Conservation (phyloP, 2,329 filamentous ascomycete genomes). For the Microdochium trichocladiopsis region DNA sequence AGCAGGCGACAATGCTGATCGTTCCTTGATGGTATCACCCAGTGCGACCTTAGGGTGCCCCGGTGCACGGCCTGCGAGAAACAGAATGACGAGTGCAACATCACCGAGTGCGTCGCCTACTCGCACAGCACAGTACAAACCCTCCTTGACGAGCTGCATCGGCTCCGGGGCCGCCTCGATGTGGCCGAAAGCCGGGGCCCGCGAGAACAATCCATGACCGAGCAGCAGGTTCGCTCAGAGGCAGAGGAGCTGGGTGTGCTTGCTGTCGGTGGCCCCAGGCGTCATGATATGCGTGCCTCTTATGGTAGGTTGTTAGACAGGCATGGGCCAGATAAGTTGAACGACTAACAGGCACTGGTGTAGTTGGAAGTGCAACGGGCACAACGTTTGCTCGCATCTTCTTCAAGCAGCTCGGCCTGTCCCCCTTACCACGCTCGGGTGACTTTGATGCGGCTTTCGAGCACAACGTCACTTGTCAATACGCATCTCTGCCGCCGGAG, state of each 20-base stretch:
- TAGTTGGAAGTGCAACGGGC: slow-evolving; percentile 14
- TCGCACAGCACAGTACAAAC: slow-evolving; percentile 6
- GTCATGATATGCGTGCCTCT: slow-evolving; percentile 4
- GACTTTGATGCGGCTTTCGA: neutral
- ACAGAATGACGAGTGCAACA: slow-evolving; percentile 9
- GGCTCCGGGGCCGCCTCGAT: neutral
- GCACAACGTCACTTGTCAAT: neutral
- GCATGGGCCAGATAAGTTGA: neutral
- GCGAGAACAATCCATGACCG: neutral
- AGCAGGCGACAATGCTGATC: neutral
- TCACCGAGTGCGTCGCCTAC: slow-evolving; percentile 10
- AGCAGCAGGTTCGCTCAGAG: slow-evolving; percentile 9
- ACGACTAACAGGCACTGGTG: no score
- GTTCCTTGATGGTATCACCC: neutral
- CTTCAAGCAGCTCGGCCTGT: slow-evolving; percentile 13
- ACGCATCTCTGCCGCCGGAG: slow-evolving; percentile 12
- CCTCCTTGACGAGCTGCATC: slow-evolving; percentile 1
- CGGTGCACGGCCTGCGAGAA: slow-evolving; percentile 8
- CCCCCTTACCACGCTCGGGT: neutral
- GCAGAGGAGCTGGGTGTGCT: slow-evolving; percentile 15
- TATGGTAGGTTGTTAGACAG: slow-evolving; percentile 7
- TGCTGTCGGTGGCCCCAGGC: slow-evolving; percentile 10
- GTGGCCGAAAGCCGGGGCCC: neutral
- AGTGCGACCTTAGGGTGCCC: slow-evolving; percentile 18
- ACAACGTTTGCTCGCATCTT: slow-evolving; percentile 17